Evolutionary conservation across 1,284 basidiomycete species (phyloP), one percentile per base, ranked within the genome.

Genomic region (Cutaneotrichosporon mucoides): DNA sequence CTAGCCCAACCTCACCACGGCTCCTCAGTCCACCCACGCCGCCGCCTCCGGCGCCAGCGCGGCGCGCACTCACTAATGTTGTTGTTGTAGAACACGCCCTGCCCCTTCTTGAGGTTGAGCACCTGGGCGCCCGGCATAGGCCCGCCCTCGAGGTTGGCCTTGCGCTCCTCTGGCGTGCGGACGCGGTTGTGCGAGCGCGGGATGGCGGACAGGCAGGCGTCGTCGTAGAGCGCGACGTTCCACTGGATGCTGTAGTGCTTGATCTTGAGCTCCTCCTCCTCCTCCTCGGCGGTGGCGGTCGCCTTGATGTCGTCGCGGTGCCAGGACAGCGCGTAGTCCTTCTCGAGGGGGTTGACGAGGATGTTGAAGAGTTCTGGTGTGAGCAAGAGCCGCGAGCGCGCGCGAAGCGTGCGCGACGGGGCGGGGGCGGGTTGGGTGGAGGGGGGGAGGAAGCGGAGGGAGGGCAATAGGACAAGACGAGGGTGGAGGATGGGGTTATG

Each of bases 81-180:
- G 68, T 84, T 86, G 70, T 89, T 89, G 75, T 91, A 91, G 74
- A 90, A 90, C 11, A 88, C 87, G 0, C 86, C 87, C 64, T 92
- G 86, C 0, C 89, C 89, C 1, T 81, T 81, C 70, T 86, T 81
- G 4, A 91, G 79, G 0, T 76, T 75, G 34, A 90, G 82, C 33
- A 77, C 80, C 10, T 87, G 79, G 1, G 83, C 81, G 3, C 86
- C 86, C 0, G 88, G 88, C 88, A 90, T 89, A 64, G 86, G 76
- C 3, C 68, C 68, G 0, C 85, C 88, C 35, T 82, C 82, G 50
- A 79, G 75, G 7, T 82, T 86, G 62, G 73, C 82, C 35, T 84
- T 73, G 16, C 86, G 81, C 68, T 92, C 89, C 49, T 78, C 84
- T 1, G 79, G 75, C 0, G 85, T 85, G 50, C 89, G 80, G 2